Evolutionary conservation across 352 stramenopile species (phyloP).

Genomic region (Phytophthora vignae): DNA sequence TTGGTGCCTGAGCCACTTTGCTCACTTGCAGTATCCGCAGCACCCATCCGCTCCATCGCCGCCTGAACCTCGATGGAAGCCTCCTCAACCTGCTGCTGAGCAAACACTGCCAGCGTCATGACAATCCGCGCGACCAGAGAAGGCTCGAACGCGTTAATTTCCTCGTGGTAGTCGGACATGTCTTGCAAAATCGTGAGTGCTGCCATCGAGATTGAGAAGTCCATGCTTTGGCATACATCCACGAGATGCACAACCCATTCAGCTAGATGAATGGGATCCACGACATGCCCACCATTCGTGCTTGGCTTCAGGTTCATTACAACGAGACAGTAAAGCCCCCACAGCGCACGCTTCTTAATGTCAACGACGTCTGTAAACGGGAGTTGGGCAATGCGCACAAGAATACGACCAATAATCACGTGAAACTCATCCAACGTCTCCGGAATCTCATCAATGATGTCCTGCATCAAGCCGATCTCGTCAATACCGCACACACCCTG

Average conservation of each 20-base stretch:
- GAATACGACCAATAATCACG: constrained; percentile 71
- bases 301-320: constrained; percentile 68
- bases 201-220: constrained; percentile 84
- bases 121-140: constrained; percentile 82
- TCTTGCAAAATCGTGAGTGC: constrained; percentile 83
- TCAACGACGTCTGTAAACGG: constrained; percentile 78
- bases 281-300: constrained; percentile 31
- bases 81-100: constrained; percentile 89
- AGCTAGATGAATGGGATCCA: constrained; percentile 60
- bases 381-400: constrained; percentile 79
- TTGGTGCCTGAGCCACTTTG: constrained; percentile 29
- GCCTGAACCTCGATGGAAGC: constrained; percentile 87
- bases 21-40: constrained; percentile 25
- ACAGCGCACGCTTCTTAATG: constrained; percentile 85
- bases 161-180: constrained; percentile 76
- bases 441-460: constrained; percentile 74
- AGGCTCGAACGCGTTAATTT: constrained; percentile 74
- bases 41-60: constrained; percentile 67
- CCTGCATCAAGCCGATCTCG: constrained; percentile 44
- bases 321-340: constrained; percentile 80
- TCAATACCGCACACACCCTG: constrained; percentile 48
- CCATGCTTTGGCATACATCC: constrained; percentile 76
- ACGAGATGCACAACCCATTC: constrained; percentile 86
- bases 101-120: constrained; percentile 88
- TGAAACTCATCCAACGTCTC: constrained; percentile 76